Conservation (phyloP, 176 grass and related monocot genomes). For the Carex littledalei region DNA sequence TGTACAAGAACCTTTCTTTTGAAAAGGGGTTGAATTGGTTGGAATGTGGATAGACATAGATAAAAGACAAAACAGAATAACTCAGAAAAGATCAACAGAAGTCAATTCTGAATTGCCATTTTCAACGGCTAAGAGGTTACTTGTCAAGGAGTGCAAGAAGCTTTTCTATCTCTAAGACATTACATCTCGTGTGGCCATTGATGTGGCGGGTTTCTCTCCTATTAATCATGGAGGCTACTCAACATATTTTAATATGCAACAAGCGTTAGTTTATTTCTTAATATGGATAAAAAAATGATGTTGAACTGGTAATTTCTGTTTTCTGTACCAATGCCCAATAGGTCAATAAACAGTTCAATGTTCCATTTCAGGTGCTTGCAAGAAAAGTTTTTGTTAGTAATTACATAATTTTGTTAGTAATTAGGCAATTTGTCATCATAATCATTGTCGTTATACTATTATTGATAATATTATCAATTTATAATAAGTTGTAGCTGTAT, state of each 20-base stretch:
- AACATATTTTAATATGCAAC: background rate
- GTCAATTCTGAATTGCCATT: background rate
- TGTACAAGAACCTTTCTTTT: background rate
- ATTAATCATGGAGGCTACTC: background rate
- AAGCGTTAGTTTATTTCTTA: background rate
- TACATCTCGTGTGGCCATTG: background rate
- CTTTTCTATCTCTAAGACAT: background rate
- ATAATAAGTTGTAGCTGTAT: background rate
- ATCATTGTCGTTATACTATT: background rate
- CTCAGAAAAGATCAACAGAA: background rate
- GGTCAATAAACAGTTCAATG: background rate
- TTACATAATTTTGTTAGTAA: background rate
- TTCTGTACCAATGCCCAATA: background rate
- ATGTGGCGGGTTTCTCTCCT: background rate
- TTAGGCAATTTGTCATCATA: background rate
- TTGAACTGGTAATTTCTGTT: background rate
- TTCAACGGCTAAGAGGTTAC: background rate
- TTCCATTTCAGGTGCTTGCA: background rate
- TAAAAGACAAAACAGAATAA: conserved; percentile 11
- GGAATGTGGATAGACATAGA: background rate
- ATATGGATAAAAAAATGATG: background rate
- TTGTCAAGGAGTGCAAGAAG: background rate
- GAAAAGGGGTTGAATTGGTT: background rate
- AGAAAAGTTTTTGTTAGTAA: background rate
- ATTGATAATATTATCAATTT: background rate